These are phyloP conservation scores for Paralagenidium karlingii DNA, from an alignment of 352 stramenopile genomes.

Conservation along the genomic window DNA sequence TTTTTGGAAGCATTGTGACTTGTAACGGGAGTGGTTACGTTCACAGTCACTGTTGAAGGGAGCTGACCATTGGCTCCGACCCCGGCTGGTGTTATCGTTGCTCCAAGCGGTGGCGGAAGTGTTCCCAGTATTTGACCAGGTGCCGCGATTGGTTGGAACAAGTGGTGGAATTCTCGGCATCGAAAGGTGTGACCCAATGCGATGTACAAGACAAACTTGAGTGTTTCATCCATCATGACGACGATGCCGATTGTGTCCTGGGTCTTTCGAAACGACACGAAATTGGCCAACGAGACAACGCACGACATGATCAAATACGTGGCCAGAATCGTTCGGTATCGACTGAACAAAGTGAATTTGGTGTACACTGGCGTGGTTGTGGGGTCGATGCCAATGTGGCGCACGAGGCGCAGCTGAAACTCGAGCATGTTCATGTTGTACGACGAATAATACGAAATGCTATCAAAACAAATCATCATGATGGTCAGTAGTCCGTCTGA, in stretches of 20 bases:
- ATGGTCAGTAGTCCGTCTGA: too few species aligned
- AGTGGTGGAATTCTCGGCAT: constrained; percentile 35
- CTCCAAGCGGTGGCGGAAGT: too few species aligned
- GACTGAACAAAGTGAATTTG: constrained; percentile 51
- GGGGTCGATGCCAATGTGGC: constrained; percentile 29
- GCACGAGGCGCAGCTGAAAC: constrained; percentile 47
- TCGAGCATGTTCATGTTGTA: constrained; percentile 65
- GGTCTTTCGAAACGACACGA: too few species aligned
- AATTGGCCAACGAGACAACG: constrained; percentile 7
- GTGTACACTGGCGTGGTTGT: constrained; percentile 38
- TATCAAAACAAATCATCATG: too few species aligned
- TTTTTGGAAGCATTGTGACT: too few species aligned
- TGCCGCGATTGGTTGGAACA: constrained; percentile 11
- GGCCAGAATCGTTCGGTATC: constrained; percentile 27
- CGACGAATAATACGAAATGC: constrained; percentile 54
- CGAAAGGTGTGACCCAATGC: constrained; percentile 41
- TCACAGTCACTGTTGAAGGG: too few species aligned
- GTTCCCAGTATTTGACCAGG: too few species aligned
- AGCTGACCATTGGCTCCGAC: too few species aligned
- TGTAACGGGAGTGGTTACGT: too few species aligned
- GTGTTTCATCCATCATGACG: constrained; percentile 26
- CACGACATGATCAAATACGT: constrained; percentile 43
- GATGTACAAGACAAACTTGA: constrained; percentile 27
- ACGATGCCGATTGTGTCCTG: too few species aligned
- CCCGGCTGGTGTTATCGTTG: too few species aligned